A percentile compares a stretch with the other conserved stretches of the same genome.
Evolutionary conservation across 176 grass and related monocot genomes (phyloP).

Genomic region (Eragrostis nindensis): DNA sequence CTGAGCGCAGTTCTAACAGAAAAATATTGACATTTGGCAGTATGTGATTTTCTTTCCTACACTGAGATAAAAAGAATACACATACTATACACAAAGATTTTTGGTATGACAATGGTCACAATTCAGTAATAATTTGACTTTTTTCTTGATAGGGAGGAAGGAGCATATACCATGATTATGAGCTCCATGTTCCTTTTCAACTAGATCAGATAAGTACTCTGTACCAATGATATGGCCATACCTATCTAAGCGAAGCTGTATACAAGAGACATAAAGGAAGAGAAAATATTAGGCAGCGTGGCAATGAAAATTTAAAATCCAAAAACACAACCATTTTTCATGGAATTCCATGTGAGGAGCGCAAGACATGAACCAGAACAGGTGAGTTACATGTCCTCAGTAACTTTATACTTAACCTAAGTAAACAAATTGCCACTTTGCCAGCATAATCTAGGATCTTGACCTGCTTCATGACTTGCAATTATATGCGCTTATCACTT

Average conservation of each 20-base stretch:
- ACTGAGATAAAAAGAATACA: not conserved
- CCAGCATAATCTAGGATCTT: slow-evolving; percentile 9
- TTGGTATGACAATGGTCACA: not conserved
- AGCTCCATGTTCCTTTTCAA: slow-evolving; percentile 83
- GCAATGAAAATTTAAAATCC: not conserved
- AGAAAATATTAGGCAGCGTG: slow-evolving; percentile 29
- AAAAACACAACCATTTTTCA: slow-evolving; percentile 26
- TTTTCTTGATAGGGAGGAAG: not conserved
- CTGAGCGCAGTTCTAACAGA: slow-evolving; percentile 1
- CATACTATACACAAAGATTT: not conserved
- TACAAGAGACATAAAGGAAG: slow-evolving; percentile 27
- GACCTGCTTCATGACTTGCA: not conserved
- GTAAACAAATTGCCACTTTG: not conserved
- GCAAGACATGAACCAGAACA: slow-evolving; percentile 27
- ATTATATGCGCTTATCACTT: slow-evolving; percentile 9
- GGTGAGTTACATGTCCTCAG: not conserved
- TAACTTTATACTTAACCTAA: slow-evolving; percentile 27
- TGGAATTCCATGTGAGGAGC: not conserved
- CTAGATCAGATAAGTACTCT: slow-evolving; percentile 91
- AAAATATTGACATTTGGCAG: not conserved
- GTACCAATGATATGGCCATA: slow-evolving; percentile 81
- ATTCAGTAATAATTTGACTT: not conserved
- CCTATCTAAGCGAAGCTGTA: slow-evolving; percentile 83
- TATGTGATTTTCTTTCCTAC: not conserved
- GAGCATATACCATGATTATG: slow-evolving; percentile 77